These are phyloP conservation scores for Allium sativum DNA, from an alignment of 106 monocot species.

Conservation along the genomic window DNA sequence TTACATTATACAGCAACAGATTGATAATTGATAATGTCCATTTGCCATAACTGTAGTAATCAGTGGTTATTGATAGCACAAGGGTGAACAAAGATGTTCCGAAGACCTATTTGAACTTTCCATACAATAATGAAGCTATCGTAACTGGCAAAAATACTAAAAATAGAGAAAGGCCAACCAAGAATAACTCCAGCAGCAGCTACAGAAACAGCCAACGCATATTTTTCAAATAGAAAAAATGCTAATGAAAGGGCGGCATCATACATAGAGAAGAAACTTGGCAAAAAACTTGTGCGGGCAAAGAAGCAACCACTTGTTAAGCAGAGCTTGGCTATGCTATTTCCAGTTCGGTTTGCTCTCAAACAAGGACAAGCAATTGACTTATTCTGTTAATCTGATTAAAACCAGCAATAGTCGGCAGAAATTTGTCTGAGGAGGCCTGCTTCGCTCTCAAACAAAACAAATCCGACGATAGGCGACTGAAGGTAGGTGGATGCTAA, in stretches of 20 bases:
- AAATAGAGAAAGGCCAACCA: slow-evolving; percentile 96
- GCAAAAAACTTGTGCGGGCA: slow-evolving; percentile 97
- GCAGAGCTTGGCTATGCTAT: too few relatives aligned
- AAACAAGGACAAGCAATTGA: too few relatives aligned
- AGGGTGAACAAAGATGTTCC: slow-evolving; percentile 48
- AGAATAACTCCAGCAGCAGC: slow-evolving; percentile 81
- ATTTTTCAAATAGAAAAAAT: slow-evolving; percentile 69
- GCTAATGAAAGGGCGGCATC: slow-evolving; percentile 87
- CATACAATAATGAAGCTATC: slow-evolving; percentile 54
- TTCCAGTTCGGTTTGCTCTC: too few relatives aligned
- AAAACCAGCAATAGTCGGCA: too few relatives aligned
- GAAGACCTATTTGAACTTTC: slow-evolving; percentile 50
- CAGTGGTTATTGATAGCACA: slow-evolving; percentile 61
- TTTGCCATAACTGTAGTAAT: slow-evolving; percentile 67
- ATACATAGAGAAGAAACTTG: slow-evolving; percentile 98
- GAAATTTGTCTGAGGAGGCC: too few relatives aligned
- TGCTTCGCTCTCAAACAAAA: too few relatives aligned
- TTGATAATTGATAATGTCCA: slow-evolving; percentile 92
- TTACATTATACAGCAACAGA: slow-evolving; percentile 78
- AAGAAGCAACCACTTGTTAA: slow-evolving; percentile 98
- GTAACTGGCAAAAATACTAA: slow-evolving; percentile 74
- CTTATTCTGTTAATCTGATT: too few relatives aligned
- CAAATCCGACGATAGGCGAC: too few relatives aligned
- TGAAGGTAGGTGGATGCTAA: too few relatives aligned
- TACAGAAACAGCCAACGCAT: slow-evolving; percentile 75